Evolutionary conservation across 140 eudicot species (phyloP), one percentile per base, ranked within the genome.

Genomic region (Oenanthe javanica): DNA sequence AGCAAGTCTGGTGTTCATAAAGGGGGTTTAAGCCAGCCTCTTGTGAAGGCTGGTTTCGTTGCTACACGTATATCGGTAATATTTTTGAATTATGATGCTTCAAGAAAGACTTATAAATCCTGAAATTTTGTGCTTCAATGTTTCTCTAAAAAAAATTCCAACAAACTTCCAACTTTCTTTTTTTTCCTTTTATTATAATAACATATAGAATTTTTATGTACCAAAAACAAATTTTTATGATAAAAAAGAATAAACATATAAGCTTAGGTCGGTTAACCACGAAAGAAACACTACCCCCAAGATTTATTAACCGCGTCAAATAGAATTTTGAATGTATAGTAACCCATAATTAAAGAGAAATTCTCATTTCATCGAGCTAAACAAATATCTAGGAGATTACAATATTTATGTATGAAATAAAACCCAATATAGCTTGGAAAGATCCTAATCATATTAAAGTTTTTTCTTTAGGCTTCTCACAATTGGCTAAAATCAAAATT

Each of bases 21-120:
- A 83, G 97, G 99, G 18, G 97, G 97, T 36, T 79, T 95, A 78
- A 80, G 80, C 84, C 87, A 31, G 64, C 87, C 93, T 72, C 90
- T 95, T 49, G 99, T 92, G 75, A 92, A 92, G 82, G 90, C 99
- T 82, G 99, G 99, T 78, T 92, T 95, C 81, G 99, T 95, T 72
- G 97, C 99, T 45, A 95, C 99, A 51, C 92, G 97, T 64, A 95
- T 95, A 47, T 95, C 99, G 59, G 99, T 92, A 84, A 90, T 89
- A 81, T 77, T 54, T 75, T 45, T 27, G 27, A 51, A 16, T 76
- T 25, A 16, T 43, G 23, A 76, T 15, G 40, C 9, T 19, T 11
- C 7, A 7, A 40, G n/a, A 16, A 85, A 90, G 90, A 82, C 71
- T 49, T 77, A 47, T 27, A 25, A 27, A 1, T 27, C 36, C 64